Conservation (phyloP, 2,329 filamentous ascomycete species). For the Acephala macrosclerotiorum region DNA sequence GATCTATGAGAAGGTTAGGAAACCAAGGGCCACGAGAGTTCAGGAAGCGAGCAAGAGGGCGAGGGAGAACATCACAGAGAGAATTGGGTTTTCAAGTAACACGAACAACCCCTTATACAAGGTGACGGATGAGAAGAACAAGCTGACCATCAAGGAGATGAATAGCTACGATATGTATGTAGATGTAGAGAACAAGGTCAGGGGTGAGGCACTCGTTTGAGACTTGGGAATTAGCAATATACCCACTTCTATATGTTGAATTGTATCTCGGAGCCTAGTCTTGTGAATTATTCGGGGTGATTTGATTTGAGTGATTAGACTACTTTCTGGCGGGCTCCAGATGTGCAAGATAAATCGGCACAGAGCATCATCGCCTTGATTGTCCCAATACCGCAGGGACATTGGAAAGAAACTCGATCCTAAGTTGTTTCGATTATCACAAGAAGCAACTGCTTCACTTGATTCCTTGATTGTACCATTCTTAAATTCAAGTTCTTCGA, state of each 20-base stretch:
- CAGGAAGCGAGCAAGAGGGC: slow-evolving; percentile 65
- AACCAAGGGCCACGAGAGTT: slow-evolving; percentile 62
- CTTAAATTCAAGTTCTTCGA: too few species aligned
- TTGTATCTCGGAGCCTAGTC: not conserved
- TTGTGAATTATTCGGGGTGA: not conserved
- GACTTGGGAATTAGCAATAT: not conserved
- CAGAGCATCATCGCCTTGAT: too few species aligned
- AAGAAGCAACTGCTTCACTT: too few species aligned
- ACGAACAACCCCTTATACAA: slow-evolving; percentile 63
- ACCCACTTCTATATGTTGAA: not conserved
- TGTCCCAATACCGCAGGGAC: too few species aligned
- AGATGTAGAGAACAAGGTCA: slow-evolving; percentile 52
- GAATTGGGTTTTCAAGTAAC: slow-evolving; percentile 70
- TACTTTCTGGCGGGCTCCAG: too few species aligned
- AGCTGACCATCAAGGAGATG: slow-evolving; percentile 74
- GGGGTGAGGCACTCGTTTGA: not conserved
- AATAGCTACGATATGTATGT: slow-evolving; percentile 68
- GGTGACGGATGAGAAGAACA: slow-evolving; percentile 66
- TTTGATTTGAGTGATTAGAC: not conserved
- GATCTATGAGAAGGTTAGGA: slow-evolving; percentile 59
- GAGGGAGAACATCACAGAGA: slow-evolving; percentile 67
- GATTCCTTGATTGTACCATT: too few species aligned
- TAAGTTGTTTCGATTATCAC: too few species aligned
- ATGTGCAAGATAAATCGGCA: too few species aligned
- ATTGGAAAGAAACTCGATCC: too few species aligned